These are phyloP conservation scores for Candolleomyces aberdarensis DNA, from an alignment of 768 basidiomycete species.

Conservation along the genomic window DNA sequence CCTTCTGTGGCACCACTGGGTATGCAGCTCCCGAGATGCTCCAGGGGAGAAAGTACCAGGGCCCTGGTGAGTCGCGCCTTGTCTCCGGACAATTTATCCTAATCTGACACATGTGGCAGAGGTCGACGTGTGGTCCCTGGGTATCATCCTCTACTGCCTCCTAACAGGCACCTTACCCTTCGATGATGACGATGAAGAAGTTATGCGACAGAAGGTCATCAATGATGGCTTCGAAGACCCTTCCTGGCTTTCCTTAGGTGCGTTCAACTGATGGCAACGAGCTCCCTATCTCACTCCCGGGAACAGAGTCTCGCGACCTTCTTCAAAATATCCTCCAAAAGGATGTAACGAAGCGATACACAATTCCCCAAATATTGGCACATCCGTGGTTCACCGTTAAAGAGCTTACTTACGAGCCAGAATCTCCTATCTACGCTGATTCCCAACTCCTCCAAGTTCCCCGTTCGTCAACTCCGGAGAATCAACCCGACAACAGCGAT, in stretches of 20 bases:
- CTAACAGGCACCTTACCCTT: conserved; percentile 89
- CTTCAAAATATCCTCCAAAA: conserved; percentile 73
- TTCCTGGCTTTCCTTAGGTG: conserved; percentile 86
- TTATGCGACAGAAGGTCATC: conserved; percentile 84
- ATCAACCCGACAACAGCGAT: conserved; percentile 15
- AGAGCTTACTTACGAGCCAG: conserved; percentile 31
- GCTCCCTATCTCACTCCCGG: conserved; percentile 2
- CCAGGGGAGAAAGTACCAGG: conserved; percentile 82
- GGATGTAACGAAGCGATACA: conserved; percentile 71
- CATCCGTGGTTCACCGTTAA: conserved; percentile 80
- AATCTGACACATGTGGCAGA: conserved; percentile 44
- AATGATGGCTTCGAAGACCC: conserved; percentile 89
- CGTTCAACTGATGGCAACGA: conserved; percentile 12
- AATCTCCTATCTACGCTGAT: conserved; percentile 23
- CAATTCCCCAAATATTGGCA: conserved; percentile 80
- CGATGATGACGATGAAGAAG: conserved; percentile 81
- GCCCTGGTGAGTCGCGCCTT: conserved; percentile 61
- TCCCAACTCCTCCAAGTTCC: conserved; percentile 22
- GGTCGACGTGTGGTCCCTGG: conserved; percentile 95
- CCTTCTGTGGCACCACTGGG: conserved; percentile 93
- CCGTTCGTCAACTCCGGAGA: conserved; percentile 15
- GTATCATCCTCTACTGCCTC: conserved; percentile 86
- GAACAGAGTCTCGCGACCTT: conserved; percentile 79
- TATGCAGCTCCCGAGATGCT: conserved; percentile 95
- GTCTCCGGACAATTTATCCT: neutral